A percentile compares a stretch with the other conserved stretches of the same genome.
Evolutionary conservation across 306 rosid genomes (phyloP).

Genomic region (Pyrus pyrifolia): DNA sequence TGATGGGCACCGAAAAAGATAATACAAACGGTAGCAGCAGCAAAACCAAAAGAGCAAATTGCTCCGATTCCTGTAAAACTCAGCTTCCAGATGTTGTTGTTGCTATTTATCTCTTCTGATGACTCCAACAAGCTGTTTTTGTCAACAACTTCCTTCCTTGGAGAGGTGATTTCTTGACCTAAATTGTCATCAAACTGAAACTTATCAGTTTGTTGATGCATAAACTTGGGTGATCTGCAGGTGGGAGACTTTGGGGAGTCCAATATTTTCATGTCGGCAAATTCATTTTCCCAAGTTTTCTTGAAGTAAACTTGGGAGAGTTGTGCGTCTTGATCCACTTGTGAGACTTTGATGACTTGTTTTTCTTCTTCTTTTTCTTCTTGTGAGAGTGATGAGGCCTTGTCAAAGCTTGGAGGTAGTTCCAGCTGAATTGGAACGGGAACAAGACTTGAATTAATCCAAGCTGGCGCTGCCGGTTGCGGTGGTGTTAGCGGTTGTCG

Average conservation of each 20-base stretch:
- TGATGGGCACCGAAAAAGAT: constrained; percentile 52
- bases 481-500: neutral
- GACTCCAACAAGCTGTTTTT: constrained; percentile 10
- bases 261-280: constrained; percentile 74
- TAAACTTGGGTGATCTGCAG: constrained; percentile 19
- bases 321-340: constrained; percentile 36
- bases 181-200: neutral
- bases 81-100: constrained; percentile 52
- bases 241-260: constrained; percentile 57
- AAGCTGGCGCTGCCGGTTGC: neutral
- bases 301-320: constrained; percentile 54
- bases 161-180: constrained; percentile 25
- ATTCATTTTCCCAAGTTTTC: constrained; percentile 56
- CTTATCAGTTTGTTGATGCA: constrained; percentile 20
- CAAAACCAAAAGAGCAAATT: constrained; percentile 78
- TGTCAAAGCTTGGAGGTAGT: constrained; percentile 11
- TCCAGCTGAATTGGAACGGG: constrained; percentile 41
- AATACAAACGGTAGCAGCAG: constrained; percentile 76
- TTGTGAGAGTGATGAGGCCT: neutral
- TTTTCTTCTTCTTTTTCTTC: neutral
- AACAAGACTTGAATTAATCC: constrained; percentile 18
- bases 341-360: neutral
- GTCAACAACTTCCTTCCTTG: constrained; percentile 31
- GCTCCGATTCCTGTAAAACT: constrained; percentile 78
- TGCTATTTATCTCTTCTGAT: constrained; percentile 10